Conservation (phyloP, 768 basidiomycete genomes). For the Myochromella boudieri region DNA sequence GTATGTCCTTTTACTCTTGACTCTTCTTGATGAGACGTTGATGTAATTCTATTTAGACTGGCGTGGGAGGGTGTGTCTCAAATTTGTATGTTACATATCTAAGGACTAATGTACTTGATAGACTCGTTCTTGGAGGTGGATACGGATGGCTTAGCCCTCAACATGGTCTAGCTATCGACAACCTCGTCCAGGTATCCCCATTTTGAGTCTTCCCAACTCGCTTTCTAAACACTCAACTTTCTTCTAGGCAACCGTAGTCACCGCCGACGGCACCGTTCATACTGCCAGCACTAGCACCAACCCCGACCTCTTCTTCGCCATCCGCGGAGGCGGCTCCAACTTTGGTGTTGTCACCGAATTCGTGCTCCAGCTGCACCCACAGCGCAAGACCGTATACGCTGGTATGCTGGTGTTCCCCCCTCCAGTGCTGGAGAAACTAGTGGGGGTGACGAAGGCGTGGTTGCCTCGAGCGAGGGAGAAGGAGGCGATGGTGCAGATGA, state of each 20-base stretch:
- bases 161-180: slow-evolving; percentile 50
- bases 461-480: slow-evolving; percentile 33
- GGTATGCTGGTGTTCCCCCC: slow-evolving; percentile 38
- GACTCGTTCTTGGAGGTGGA: slow-evolving; percentile 54
- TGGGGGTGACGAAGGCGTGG: slow-evolving; percentile 37
- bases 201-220: neutral
- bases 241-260: slow-evolving; percentile 18
- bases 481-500: slow-evolving; percentile 35
- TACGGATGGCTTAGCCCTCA: slow-evolving; percentile 51
- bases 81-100: neutral
- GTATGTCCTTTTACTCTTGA: slow-evolving; percentile 26
- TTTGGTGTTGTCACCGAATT: slow-evolving; percentile 59
- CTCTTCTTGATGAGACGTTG: neutral
- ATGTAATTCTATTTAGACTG: slow-evolving; percentile 34
- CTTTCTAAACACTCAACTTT: neutral
- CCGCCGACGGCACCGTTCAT: slow-evolving; percentile 12
- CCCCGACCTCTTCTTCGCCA: slow-evolving; percentile 52
- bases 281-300: slow-evolving; percentile 31
- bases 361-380: slow-evolving; percentile 45
- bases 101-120: slow-evolving; percentile 13
- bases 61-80: slow-evolving; percentile 45
- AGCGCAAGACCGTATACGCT: slow-evolving; percentile 45
- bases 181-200: slow-evolving; percentile 35
- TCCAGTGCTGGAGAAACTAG: slow-evolving; percentile 26
- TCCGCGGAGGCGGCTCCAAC: slow-evolving; percentile 53